Evolutionary conservation across 2,329 filamentous ascomycete genomes (phyloP).

Genomic region (Cryphonectria carpinicola): DNA sequence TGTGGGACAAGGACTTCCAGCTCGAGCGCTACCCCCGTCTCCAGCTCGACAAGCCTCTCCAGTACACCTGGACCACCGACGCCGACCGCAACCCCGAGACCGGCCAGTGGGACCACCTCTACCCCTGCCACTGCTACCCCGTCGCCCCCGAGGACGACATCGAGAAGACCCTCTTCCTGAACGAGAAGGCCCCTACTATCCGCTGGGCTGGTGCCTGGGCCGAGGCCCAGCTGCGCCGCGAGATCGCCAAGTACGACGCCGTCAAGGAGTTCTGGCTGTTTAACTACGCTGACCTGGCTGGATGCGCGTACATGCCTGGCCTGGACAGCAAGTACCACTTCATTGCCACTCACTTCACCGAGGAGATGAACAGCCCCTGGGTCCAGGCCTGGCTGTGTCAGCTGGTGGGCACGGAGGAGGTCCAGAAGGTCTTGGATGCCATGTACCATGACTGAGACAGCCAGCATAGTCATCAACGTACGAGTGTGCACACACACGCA

Average conservation of each 20-base stretch:
- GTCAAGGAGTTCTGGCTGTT: slow-evolving; percentile 28
- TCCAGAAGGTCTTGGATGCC: neutral
- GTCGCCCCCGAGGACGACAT: slow-evolving; percentile 22
- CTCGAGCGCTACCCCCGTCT: slow-evolving; percentile 15
- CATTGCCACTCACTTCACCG: slow-evolving; percentile 8
- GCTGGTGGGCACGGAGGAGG: slow-evolving; percentile 16
- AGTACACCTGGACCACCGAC: slow-evolving; percentile 10
- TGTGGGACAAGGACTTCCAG: slow-evolving; percentile 4
- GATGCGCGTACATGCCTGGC: slow-evolving; percentile 5
- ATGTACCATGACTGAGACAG: neutral
- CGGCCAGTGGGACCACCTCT: slow-evolving; percentile 4
- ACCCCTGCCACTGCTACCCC: slow-evolving; percentile 15
- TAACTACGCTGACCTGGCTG: neutral
- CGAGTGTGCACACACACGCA: neutral
- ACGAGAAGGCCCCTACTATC: slow-evolving; percentile 1
- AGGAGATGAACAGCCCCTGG: slow-evolving; percentile 25
- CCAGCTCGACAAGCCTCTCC: slow-evolving; percentile 11
- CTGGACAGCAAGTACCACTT: slow-evolving; percentile 20
- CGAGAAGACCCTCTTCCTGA: slow-evolving; percentile 23
- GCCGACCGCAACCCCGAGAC: neutral
- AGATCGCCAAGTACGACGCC: slow-evolving; percentile 21
- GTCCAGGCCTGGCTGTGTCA: slow-evolving; percentile 22
- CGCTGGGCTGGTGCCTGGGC: slow-evolving; percentile 16
- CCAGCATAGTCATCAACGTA: neutral
- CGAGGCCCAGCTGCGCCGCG: slow-evolving; percentile 18